Conservation (phyloP, 2,329 filamentous ascomycete species). For the Pseudogymnoascus sp. region DNA sequence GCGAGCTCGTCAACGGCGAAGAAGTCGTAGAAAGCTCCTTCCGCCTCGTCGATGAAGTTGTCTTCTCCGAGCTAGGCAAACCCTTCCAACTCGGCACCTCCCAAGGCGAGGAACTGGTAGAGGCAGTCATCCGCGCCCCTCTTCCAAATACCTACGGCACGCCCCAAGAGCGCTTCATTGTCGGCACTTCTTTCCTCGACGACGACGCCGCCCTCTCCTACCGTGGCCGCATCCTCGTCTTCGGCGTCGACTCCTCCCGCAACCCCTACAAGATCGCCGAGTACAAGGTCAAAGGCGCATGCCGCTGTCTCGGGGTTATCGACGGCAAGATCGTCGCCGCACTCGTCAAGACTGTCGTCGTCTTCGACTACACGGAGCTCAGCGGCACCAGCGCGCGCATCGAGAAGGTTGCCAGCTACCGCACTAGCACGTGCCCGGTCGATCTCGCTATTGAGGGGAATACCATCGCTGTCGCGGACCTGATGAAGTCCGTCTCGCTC, state of each 20-base stretch:
- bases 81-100: slow-evolving; percentile 54
- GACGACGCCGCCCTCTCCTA: slow-evolving; percentile 43
- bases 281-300: slow-evolving; percentile 68
- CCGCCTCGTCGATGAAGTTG: slow-evolving; percentile 81
- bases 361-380: slow-evolving; percentile 51
- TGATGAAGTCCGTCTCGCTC: slow-evolving; percentile 88
- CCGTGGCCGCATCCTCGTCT: slow-evolving; percentile 74
- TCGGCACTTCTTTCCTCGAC: slow-evolving; percentile 77
- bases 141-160: slow-evolving; percentile 55
- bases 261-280: slow-evolving; percentile 67
- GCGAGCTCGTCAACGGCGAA: slow-evolving; percentile 61
- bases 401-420: slow-evolving; percentile 66
- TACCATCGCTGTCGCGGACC: slow-evolving; percentile 75
- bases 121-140: slow-evolving; percentile 73
- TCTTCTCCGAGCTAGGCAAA: slow-evolving; percentile 71
- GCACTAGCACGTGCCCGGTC: slow-evolving; percentile 77
- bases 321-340: slow-evolving; percentile 76
- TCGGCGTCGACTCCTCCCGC: slow-evolving; percentile 73
- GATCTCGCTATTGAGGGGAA: slow-evolving; percentile 69
- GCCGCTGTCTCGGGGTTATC: slow-evolving; percentile 69
- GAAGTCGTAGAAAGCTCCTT: slow-evolving; percentile 78
- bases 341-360: slow-evolving; percentile 76
- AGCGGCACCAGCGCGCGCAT: slow-evolving; percentile 53
- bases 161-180: slow-evolving; percentile 72
- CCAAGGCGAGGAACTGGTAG: slow-evolving; percentile 63